Base-by-base conservation (phyloP, 139 green algal genomes). In the Astrephomene gubernaculifera region DNA sequence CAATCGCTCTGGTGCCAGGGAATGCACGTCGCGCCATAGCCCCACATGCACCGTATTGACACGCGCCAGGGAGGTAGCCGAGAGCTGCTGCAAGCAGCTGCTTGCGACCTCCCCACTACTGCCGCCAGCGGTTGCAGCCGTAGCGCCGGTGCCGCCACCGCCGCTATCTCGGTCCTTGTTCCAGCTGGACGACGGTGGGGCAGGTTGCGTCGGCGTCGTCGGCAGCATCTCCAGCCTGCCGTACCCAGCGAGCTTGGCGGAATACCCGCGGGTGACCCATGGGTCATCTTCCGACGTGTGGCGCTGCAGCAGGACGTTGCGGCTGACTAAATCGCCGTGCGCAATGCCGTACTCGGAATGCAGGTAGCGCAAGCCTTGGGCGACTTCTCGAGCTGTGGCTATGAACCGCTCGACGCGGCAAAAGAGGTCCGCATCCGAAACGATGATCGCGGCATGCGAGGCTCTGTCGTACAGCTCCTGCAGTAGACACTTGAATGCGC, bases 251-350 rank as follows among this genome's bases (percentile, higher is more conserved):
- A 79, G 43, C 71, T 79, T 79, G 12, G 43, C 71, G 17, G 63
- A 14, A n/a, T 44, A 79, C 19, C n/a, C 43, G 44, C 44, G n/a
- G 39, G 2, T 6, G 65, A 72, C 65, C 65, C 65, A 25, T 75
- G 38, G 38, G 25, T 64, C 43, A 29, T 4, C 53, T 24, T 21
- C 29, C 17, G 45, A 17, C 9, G 36, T 4, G 31, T 49, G 45
- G 33, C 72, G 72, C 45, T 81, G 73, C 49, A 81, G 73, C 36
- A 81, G 53, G 35, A 81, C 73, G 49, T 81, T 81, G 12, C 73
- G 52, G 3, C 35, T 41, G 33, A 36, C 73, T 22, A 81, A 53
- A 33, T 81, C 73, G 19, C 73, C 73, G 49, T 81, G 73, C 22
- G 53, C 12, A 4, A 81, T 31, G 54, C 73, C 33, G 45, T 9